phyloP scores from a whole-genome alignment of 768 basidiomycete species.

The Psilocybe subaeruginosa region DNA sequence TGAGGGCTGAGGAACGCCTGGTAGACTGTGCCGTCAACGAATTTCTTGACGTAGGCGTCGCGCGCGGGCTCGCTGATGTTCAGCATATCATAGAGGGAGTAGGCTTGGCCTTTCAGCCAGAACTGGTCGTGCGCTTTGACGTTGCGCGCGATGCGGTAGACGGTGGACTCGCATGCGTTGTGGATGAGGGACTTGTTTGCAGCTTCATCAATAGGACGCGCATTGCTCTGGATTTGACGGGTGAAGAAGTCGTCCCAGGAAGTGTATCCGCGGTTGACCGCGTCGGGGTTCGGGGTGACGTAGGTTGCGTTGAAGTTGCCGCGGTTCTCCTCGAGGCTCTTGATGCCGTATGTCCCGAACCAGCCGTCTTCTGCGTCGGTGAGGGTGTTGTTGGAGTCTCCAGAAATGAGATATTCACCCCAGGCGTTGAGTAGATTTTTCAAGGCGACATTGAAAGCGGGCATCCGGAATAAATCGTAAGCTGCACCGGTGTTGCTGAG shows the following conservation, averaged over 20 bases:
- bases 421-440: constrained; percentile 41
- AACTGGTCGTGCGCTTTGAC: constrained; percentile 49
- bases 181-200: constrained; percentile 39
- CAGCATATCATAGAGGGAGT: constrained; percentile 62
- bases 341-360: constrained; percentile 35
- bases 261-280: constrained; percentile 44
- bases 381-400: constrained; percentile 46
- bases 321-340: neutral
- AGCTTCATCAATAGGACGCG: constrained; percentile 40
- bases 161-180: constrained; percentile 56
- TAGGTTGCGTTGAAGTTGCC: constrained; percentile 39
- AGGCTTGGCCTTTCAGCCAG: constrained; percentile 66
- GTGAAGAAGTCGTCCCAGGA: constrained; percentile 64
- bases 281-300: constrained; percentile 37
- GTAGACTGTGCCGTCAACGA: constrained; percentile 53
- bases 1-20: constrained; percentile 61
- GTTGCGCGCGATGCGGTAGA: constrained; percentile 41
- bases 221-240: constrained; percentile 37
- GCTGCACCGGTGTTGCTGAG: constrained; percentile 40
- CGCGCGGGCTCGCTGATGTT: constrained; percentile 18
- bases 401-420: constrained; percentile 47
- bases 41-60: constrained; percentile 39
- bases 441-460: constrained; percentile 43
- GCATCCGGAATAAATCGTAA: constrained; percentile 37
- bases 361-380: constrained; percentile 42